phyloP scores from a whole-genome alignment of 805 yeast genomes.

The Candida ortonii region DNA sequence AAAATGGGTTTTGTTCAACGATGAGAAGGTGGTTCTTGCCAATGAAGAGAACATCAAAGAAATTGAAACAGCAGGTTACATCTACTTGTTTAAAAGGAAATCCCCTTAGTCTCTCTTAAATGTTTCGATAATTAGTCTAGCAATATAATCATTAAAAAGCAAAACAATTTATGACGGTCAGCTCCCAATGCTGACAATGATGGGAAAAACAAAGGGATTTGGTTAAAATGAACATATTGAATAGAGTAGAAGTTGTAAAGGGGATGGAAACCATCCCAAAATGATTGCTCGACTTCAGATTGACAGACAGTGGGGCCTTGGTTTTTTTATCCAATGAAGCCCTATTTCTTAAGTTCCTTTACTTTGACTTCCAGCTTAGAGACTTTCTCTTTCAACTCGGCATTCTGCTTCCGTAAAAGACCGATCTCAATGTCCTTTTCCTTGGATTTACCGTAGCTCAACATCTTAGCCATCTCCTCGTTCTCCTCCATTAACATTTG shows the following conservation, averaged over 20 bases:
- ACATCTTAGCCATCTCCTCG: conserved; percentile 62
- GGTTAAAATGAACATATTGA: too few species aligned
- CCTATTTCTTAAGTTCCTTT: conserved; percentile 17
- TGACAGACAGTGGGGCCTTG: too few species aligned
- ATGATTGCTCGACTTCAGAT: too few species aligned
- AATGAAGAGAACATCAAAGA: conserved; percentile 43
- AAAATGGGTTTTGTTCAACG: conserved; percentile 80
- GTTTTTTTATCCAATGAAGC: conserved; percentile 4
- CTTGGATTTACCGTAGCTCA: conserved; percentile 73
- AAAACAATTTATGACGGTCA: too few species aligned
- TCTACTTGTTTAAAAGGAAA: conserved; percentile 40
- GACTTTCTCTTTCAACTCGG: conserved; percentile 41
- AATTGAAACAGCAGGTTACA: conserved; percentile 45
- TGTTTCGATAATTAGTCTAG: conserved; percentile 1
- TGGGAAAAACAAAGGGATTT: too few species aligned
- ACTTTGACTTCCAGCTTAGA: conserved; percentile 29
- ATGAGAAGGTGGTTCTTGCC: conserved; percentile 76
- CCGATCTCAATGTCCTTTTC: conserved; percentile 69
- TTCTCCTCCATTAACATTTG: conserved; percentile 65
- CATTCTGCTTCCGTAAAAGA: conserved; percentile 49
- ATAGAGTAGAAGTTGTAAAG: too few species aligned
- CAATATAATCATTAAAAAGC: conserved; percentile 6
- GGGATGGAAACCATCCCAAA: too few species aligned
- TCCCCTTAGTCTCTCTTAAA: conserved; percentile 4
- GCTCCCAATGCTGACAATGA: too few species aligned